Conservation (phyloP, 2,329 filamentous ascomycete species). For the Claviceps pazoutovae region DNA sequence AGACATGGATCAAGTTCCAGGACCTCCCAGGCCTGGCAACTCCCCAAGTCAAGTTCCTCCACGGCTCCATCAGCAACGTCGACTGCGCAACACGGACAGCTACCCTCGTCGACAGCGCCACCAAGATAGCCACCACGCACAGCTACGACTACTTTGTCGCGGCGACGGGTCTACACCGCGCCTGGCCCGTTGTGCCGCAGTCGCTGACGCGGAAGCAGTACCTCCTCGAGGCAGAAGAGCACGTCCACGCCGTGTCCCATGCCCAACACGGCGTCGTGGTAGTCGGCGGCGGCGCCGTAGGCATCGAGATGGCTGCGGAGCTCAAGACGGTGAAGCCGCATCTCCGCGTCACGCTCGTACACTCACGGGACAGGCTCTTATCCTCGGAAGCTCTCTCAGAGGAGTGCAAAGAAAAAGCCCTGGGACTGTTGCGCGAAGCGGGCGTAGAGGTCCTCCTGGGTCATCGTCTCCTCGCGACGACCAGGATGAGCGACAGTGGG, state of each 20-base stretch:
- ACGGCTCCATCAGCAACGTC: conserved; percentile 48
- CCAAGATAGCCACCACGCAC: conserved; percentile 27
- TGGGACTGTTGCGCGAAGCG: conserved; percentile 42
- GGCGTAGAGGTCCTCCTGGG: conserved; percentile 53
- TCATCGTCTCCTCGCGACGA: conserved; percentile 42
- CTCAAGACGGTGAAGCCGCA: conserved; percentile 53
- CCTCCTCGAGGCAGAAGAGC: conserved; percentile 44
- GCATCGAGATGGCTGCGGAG: conserved; percentile 71
- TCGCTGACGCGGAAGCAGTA: conserved; percentile 47
- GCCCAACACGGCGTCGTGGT: conserved; percentile 49
- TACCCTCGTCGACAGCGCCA: conserved; percentile 34
- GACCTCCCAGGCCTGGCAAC: conserved; percentile 53
- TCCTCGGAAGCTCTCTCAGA: conserved; percentile 60
- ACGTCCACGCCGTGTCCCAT: conserved; percentile 40
- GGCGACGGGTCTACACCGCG: conserved; percentile 54
- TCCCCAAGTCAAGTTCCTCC: conserved; percentile 48
- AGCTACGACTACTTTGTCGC: conserved; percentile 65
- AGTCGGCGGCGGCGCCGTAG: conserved; percentile 66
- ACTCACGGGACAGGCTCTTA: conserved; percentile 56
- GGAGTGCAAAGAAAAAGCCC: conserved; percentile 49
- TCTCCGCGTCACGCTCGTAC: conserved; percentile 56
- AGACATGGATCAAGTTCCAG: conserved; percentile 56
- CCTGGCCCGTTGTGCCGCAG: conserved; percentile 61
- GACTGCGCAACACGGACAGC: conserved; percentile 47
- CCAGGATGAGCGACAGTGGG: conserved; percentile 25